A percentile compares a stretch with the other conserved stretches of the same genome.
Conservation (phyloP, 768 basidiomycete genomes). For the Cystofilobasidium ferigula region DNA sequence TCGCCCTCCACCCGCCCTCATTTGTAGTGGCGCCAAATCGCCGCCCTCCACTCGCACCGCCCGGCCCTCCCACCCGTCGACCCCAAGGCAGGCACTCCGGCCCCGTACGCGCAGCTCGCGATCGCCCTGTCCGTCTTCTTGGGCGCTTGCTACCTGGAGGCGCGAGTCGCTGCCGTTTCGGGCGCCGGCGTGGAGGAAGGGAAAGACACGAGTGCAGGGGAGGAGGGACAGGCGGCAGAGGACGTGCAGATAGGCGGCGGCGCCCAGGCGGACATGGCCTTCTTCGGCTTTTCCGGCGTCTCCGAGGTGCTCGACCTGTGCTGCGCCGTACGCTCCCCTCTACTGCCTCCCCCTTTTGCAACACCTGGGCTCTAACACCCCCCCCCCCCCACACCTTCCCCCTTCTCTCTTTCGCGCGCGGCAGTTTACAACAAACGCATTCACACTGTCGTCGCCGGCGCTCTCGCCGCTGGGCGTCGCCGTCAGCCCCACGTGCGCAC, state of each 20-base stretch:
- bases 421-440: conserved; percentile 84
- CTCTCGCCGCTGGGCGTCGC: conserved; percentile 71
- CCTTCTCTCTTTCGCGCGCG: neutral
- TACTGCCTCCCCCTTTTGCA: neutral
- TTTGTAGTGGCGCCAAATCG: conserved; percentile 11
- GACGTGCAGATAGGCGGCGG: too few relatives aligned
- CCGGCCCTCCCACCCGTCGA: neutral
- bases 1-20: neutral
- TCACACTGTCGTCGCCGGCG: conserved; percentile 67
- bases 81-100: neutral
- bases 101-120: conserved; percentile 16
- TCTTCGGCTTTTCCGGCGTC: conserved; percentile 10
- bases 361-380: neutral
- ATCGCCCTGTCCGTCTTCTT: conserved; percentile 13
- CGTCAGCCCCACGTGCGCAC: conserved; percentile 65
- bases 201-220: too few relatives aligned
- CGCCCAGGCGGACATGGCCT: conserved; percentile 19
- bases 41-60: conserved; percentile 13
- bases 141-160: conserved; percentile 3
- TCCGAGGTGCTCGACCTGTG: conserved; percentile 30
- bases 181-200: neutral
- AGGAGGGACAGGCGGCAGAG: too few relatives aligned
- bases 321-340: conserved; percentile 31
- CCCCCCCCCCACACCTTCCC: neutral
- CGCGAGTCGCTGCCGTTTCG: neutral